phyloP scores from a whole-genome alignment of 2,329 filamentous ascomycete species.

The Ophiognomonia clavigignenti-juglandacearum region DNA sequence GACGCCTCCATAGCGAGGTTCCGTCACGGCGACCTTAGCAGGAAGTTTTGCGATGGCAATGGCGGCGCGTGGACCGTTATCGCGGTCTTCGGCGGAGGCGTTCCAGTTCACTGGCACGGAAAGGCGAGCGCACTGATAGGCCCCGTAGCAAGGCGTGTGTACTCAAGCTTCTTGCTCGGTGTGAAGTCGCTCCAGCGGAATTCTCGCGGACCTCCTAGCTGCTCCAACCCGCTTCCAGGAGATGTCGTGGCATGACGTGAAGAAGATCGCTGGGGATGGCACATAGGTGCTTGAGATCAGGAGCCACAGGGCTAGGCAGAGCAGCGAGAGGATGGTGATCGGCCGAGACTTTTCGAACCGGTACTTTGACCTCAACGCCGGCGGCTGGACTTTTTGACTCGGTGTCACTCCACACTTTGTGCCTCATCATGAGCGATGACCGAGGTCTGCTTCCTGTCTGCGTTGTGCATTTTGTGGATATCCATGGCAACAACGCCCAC shows the following conservation, averaged over 20 bases:
- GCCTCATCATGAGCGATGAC: no score
- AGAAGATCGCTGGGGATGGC: not conserved
- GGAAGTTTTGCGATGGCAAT: conserved; percentile 35
- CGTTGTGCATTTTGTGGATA: no score
- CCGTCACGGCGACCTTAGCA: conserved; percentile 29
- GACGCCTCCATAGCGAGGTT: conserved; percentile 31
- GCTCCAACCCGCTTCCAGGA: not conserved
- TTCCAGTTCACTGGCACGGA: conserved; percentile 36
- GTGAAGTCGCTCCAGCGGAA: conserved; percentile 17
- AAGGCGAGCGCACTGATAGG: conserved; percentile 35
- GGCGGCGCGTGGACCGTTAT: conserved; percentile 21
- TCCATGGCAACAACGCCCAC: no score
- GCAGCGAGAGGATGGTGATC: not conserved
- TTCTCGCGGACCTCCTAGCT: not conserved
- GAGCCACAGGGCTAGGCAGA: not conserved
- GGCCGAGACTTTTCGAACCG: not conserved
- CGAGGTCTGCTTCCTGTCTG: no score
- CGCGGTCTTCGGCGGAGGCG: conserved; percentile 19
- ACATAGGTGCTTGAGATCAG: not conserved
- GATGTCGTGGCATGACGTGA: not conserved
- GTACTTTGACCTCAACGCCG: not conserved
- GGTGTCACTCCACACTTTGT: no score
- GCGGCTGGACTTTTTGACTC: not conserved
- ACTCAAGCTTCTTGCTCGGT: conserved; percentile 19
- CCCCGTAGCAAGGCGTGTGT: conserved; percentile 29